Evolutionary conservation across 2,329 filamentous ascomycete species (phyloP).

Genomic region (Trichoderma breve): DNA sequence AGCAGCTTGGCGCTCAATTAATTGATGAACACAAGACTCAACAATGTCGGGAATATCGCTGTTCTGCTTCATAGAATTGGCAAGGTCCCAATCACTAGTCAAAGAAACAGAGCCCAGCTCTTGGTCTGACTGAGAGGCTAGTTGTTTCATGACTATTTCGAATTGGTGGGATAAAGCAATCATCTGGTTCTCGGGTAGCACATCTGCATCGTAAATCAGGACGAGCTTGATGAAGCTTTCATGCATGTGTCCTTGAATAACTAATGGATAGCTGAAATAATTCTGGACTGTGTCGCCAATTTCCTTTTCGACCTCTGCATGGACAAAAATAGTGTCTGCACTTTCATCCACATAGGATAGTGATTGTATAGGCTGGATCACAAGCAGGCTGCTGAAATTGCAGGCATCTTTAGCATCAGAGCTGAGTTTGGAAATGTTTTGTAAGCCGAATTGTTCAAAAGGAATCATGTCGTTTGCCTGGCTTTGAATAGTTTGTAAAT

Average conservation of each 20-base stretch:
- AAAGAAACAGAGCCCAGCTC: constrained; percentile 1
- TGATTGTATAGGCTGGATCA: constrained; percentile 21
- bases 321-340: constrained; percentile 1
- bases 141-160: constrained; percentile 3
- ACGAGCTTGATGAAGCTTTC: constrained; percentile 8
- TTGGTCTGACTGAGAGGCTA: neutral
- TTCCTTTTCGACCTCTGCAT: constrained; percentile 1
- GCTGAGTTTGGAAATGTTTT: constrained; percentile 26
- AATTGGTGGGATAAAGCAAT: constrained; percentile 14
- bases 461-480: constrained; percentile 25
- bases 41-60: constrained; percentile 10
- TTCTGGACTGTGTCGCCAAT: constrained; percentile 9
- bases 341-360: neutral
- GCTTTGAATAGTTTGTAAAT: constrained; percentile 19
- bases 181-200: constrained; percentile 6
- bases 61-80: constrained; percentile 6
- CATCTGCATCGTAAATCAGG: neutral
- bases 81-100: constrained; percentile 6
- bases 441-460: constrained; percentile 27
- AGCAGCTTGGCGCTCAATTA: constrained; percentile 13
- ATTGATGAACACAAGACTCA: constrained; percentile 16
- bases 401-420: constrained; percentile 22
- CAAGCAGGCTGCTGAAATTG: constrained; percentile 26
- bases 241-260: constrained; percentile 13
- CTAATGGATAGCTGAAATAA: constrained; percentile 17